Conservation (phyloP, 345 rosid genomes). For the Gossypium australe region DNA sequence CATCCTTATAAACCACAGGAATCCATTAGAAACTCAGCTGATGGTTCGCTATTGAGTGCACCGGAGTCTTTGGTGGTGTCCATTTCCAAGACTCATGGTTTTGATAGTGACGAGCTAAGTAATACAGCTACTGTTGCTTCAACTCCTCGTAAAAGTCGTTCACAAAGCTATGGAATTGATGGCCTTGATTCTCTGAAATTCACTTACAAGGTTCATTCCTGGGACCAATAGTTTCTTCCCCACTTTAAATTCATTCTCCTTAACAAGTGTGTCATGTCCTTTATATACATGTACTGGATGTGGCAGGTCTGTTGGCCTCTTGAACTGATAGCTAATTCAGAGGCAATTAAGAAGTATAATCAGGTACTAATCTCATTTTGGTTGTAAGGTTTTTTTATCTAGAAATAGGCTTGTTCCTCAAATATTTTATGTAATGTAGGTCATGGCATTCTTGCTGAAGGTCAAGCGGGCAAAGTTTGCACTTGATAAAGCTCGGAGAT, state of each 20-base stretch:
- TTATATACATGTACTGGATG: conserved; percentile 2
- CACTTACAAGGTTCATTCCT: conserved; percentile 61
- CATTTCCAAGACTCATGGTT: conserved; percentile 44
- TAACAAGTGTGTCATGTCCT: neutral
- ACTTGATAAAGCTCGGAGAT: conserved; percentile 91
- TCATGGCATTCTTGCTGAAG: conserved; percentile 89
- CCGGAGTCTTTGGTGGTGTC: conserved; percentile 84
- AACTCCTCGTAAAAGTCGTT: conserved; percentile 41
- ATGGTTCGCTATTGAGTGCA: conserved; percentile 66
- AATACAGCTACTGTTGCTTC: conserved; percentile 35
- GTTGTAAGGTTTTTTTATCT: conserved; percentile 18
- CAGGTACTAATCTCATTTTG: conserved; percentile 49
- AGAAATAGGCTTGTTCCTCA: conserved; percentile 20
- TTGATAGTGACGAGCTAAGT: conserved; percentile 52
- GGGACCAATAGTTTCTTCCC: conserved; percentile 8
- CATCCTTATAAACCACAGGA: conserved; percentile 45
- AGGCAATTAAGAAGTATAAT: conserved; percentile 90
- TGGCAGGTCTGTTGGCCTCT: conserved; percentile 97
- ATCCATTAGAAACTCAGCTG: conserved; percentile 92
- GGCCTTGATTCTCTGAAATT: conserved; percentile 76
- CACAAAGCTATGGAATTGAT: conserved; percentile 63
- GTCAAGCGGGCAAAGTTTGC: conserved; percentile 96
- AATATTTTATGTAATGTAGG: conserved; percentile 43
- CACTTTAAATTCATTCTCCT: neutral
- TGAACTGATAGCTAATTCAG: conserved; percentile 85